These are phyloP conservation scores for Macadamia integrifolia DNA, from an alignment of 164 flowering plant genomes.

Conservation along the genomic window DNA sequence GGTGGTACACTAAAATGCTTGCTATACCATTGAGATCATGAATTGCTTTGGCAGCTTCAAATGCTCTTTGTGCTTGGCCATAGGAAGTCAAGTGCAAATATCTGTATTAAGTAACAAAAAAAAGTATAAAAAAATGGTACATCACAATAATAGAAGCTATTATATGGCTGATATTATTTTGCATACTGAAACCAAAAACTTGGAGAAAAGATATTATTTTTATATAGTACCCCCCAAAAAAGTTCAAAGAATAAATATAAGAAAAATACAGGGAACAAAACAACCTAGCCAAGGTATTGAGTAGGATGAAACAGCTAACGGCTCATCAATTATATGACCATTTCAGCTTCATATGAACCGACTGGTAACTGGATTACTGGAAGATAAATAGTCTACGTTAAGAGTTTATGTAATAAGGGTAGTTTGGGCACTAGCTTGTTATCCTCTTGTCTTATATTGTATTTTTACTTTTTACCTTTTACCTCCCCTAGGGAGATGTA, in stretches of 20 bases:
- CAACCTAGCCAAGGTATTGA: neutral
- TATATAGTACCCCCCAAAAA: neutral
- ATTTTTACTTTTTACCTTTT: no score
- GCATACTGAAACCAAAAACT: no score
- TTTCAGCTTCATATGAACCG: neutral
- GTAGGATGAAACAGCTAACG: slow-evolving; percentile 4
- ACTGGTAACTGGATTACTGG: neutral
- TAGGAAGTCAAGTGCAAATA: slow-evolving; percentile 72
- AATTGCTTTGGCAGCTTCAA: slow-evolving; percentile 80
- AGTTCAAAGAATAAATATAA: neutral
- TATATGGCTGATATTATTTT: neutral
- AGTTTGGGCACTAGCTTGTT: no score
- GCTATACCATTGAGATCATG: slow-evolving; percentile 81
- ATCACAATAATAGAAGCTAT: neutral
- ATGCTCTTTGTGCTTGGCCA: slow-evolving; percentile 64
- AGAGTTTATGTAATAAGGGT: no score
- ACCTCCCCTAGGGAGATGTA: no score
- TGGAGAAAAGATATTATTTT: neutral
- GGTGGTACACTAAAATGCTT: slow-evolving; percentile 50
- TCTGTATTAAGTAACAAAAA: slow-evolving; percentile 31
- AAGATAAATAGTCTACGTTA: neutral
- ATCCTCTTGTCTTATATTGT: no score
- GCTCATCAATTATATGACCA: neutral
- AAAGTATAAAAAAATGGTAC: neutral
- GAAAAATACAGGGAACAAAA: neutral